Percentiles rank a stretch among this genome's conserved stretches.
Evolutionary conservation across 2,329 filamentous ascomycete genomes (phyloP).

Genomic region (Nemania sp.): DNA sequence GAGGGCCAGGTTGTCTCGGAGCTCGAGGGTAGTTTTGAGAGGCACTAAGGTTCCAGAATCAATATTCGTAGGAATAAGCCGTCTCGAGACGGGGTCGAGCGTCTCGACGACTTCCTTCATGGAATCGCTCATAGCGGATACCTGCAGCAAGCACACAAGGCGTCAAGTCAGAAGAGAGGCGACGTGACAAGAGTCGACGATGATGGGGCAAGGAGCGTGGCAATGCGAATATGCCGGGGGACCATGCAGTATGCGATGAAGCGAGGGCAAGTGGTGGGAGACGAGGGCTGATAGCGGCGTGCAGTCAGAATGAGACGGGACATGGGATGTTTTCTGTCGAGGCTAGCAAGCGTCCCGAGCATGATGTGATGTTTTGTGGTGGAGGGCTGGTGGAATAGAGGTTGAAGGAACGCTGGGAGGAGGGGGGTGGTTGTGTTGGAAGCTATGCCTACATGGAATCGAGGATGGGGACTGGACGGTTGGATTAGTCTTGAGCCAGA

Average conservation of each 20-base stretch:
- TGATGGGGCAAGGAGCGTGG: constrained; percentile 11
- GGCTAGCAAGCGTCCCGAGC: constrained; percentile 1
- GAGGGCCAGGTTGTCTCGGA: constrained; percentile 61
- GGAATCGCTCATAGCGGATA: constrained; percentile 45
- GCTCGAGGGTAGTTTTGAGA: constrained; percentile 67
- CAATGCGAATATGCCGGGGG: background rate
- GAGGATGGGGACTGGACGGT: no score
- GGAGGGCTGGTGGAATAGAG: background rate
- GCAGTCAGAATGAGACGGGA: constrained; percentile 9
- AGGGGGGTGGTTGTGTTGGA: no score
- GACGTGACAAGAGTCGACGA: constrained; percentile 7
- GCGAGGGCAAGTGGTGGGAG: constrained; percentile 6
- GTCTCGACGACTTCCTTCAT: constrained; percentile 45
- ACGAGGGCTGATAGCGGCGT: constrained; percentile 3
- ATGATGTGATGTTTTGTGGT: constrained; percentile 6
- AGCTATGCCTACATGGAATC: constrained; percentile 16
- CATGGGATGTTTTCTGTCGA: background rate
- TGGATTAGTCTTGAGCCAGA: background rate
- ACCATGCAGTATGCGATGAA: background rate
- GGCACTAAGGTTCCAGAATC: constrained; percentile 54
- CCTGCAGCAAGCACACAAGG: constrained; percentile 38
- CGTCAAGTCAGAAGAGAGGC: constrained; percentile 31
- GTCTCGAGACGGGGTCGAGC: constrained; percentile 44
- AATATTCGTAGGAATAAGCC: constrained; percentile 40
- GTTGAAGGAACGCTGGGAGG: constrained; percentile 5